Conservation (phyloP, 805 yeast genomes). For the Maudiozyma turicensis region DNA sequence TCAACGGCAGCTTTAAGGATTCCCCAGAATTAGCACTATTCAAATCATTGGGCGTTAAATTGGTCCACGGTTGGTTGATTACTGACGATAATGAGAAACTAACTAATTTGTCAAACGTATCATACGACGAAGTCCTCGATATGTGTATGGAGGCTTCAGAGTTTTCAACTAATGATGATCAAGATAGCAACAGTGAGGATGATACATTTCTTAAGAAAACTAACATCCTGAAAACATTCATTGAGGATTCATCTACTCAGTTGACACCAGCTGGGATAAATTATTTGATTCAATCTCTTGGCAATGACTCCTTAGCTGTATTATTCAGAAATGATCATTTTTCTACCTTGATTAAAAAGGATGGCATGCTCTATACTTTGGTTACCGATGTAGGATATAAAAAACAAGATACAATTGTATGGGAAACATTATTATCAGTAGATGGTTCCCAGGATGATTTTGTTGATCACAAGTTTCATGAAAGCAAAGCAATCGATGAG, state of each 20-base stretch:
- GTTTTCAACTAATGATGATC: background rate
- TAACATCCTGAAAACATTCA: constrained; percentile 33
- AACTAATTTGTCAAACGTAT: constrained; percentile 28
- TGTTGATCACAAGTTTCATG: constrained; percentile 50
- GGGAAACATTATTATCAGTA: constrained; percentile 66
- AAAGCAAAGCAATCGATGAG: background rate
- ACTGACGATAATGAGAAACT: constrained; percentile 29
- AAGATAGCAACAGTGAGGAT: constrained; percentile 6
- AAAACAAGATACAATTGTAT: constrained; percentile 43
- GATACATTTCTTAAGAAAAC: constrained; percentile 16
- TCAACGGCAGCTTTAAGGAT: constrained; percentile 48
- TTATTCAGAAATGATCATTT: constrained; percentile 89
- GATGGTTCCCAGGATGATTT: constrained; percentile 59
- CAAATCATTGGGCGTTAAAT: constrained; percentile 42
- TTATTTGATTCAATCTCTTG: constrained; percentile 34
- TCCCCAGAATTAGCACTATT: constrained; percentile 47
- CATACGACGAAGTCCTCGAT: constrained; percentile 54
- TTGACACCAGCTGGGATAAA: constrained; percentile 56
- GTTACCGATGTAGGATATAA: constrained; percentile 69
- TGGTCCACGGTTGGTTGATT: constrained; percentile 79
- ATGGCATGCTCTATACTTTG: constrained; percentile 45
- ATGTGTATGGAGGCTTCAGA: constrained; percentile 38
- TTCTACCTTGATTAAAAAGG: constrained; percentile 50
- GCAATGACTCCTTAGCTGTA: constrained; percentile 48
- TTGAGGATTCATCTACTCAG: constrained; percentile 59